Base-by-base conservation (phyloP, 108 stramenopile species). In the Pinguiococcus pyrenoidosus region DNA sequence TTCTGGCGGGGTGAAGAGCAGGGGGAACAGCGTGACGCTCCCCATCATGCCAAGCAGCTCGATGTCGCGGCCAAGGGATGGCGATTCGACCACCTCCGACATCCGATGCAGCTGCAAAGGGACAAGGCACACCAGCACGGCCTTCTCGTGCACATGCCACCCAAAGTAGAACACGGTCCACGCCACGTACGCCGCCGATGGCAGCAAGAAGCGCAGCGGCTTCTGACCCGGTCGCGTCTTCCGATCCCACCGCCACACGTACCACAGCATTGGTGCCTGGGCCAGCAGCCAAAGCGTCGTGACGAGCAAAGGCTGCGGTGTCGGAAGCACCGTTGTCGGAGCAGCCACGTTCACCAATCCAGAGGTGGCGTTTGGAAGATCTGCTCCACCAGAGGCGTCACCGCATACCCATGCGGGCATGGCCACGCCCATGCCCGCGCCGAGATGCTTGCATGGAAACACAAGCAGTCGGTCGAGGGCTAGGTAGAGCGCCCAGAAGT, bases 61-160 rank as follows among this genome's bases (percentile, higher is more conserved):
- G 8, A 46, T 53, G 22, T 25, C 52, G 4, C 29, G 59, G 7
- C 52, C 37, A 44, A 45, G 44, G 14, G 51, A 51, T 10, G 49
- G 25, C 10, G 51, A 14, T 3, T 30, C 23, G 59, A 33, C 43
- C 51, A 53, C 23, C 28, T 38, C 40, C 10, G 49, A 39, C 14
- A n/a, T 21, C 9, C 29, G 38, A 25, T 6, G 23, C 10, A 71
- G 32, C 6, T 46, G 33, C n/a, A 49, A 28, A 7, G 81, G 83
- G 4, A 96, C 52, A 16, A 86, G 48, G 1, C 85, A 66, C 23
- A 80, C 83, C 61, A 96, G 64, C 7, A 92, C 78, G 13, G 91
- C 87, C 54, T 96, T 96, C 72, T 96, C 94, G 55, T 96, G 94
- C 27, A 96, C 91, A 63, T 96, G 94, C 44, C 51, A 75, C 26